Evolutionary conservation across 2,329 filamentous ascomycete genomes (phyloP), one percentile per base, ranked within the genome.

Genomic region (Colletotrichum agaves): DNA sequence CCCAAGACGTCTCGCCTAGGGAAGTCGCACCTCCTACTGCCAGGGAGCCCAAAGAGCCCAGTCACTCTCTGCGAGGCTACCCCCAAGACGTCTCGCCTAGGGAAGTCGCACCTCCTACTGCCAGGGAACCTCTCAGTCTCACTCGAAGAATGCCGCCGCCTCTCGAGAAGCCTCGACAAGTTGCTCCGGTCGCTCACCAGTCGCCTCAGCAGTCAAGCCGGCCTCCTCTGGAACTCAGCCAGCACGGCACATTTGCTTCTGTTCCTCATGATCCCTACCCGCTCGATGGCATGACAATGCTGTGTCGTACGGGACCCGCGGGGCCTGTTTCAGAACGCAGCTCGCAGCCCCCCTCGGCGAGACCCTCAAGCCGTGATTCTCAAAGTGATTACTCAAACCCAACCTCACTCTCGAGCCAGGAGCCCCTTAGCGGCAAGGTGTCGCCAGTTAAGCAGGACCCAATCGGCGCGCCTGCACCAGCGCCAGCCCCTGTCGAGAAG

Each of bases 241-340:
- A 94, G 71, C 76, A 80, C 53, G 86, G 85, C 3, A 85, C 90
- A 23, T 88, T 93, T 67, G 84, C 89, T 4, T 80, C 88, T 13
- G 87, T 97, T 3, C 94, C 95, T 13, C 94, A 98, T 74, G 97
- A 98, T 73, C 93, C 96, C 10, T 98, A 98, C 76, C 94, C 95
- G 0, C 88, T 91, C 78, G 95, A 98, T 76, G 95, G 94, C 4
- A 98, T 98, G 94, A 98, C 95, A 0, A 97, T 98, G 88, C 91
- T 98, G 70, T 98, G 95, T 79, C 90, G 94, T 67, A 90, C 92
- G 43, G 91, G 90, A 4, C 87, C 90, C 41, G 74, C 76, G 13
- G 91, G 90, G 4, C 87, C 90, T 43, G 74, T 76, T 15, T 80
- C 88, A 81, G 79, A 94, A 85, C 79, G 78, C 39, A 80, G 79